phyloP scores from a whole-genome alignment of 1,139 yeast species.

The Kluyveromyces sp. region DNA sequence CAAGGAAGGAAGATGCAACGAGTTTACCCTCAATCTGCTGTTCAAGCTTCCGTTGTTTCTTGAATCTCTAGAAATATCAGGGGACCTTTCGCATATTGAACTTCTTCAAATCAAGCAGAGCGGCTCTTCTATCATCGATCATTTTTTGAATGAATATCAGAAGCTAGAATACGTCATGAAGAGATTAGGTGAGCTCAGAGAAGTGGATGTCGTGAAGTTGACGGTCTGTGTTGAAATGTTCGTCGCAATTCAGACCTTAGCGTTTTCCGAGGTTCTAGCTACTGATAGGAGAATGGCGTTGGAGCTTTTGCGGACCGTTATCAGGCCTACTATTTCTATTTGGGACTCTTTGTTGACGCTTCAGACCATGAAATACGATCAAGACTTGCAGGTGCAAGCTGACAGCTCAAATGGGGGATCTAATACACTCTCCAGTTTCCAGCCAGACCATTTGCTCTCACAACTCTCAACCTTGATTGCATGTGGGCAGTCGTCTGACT shows the following conservation, averaged over 20 bases:
- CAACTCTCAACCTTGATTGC: slow-evolving; percentile 6
- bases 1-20: slow-evolving; percentile 39
- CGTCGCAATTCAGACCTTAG: slow-evolving; percentile 34
- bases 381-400: not conserved
- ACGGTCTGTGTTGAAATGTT: slow-evolving; percentile 26
- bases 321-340: slow-evolving; percentile 29
- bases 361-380: slow-evolving; percentile 21
- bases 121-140: slow-evolving; percentile 19
- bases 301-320: slow-evolving; percentile 36
- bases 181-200: slow-evolving; percentile 8
- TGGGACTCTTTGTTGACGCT: slow-evolving; percentile 35
- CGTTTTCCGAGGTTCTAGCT: slow-evolving; percentile 36
- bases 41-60: slow-evolving; percentile 19
- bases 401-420: not conserved
- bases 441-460: slow-evolving; percentile 5
- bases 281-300: slow-evolving; percentile 38
- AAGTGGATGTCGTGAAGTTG: slow-evolving; percentile 13
- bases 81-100: slow-evolving; percentile 32
- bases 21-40: slow-evolving; percentile 18
- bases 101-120: not conserved
- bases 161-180: slow-evolving; percentile 13
- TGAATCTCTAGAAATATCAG: slow-evolving; percentile 18
- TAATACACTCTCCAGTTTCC: slow-evolving; percentile 1
- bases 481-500: slow-evolving; percentile 30
- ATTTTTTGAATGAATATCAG: slow-evolving; percentile 11